Percentiles rank a stretch among this genome's conserved stretches.
These are phyloP conservation scores for Basidiobolus meristosporus DNA, from an alignment of 371 early-diverging fungal genomes.

Conservation along the genomic window DNA sequence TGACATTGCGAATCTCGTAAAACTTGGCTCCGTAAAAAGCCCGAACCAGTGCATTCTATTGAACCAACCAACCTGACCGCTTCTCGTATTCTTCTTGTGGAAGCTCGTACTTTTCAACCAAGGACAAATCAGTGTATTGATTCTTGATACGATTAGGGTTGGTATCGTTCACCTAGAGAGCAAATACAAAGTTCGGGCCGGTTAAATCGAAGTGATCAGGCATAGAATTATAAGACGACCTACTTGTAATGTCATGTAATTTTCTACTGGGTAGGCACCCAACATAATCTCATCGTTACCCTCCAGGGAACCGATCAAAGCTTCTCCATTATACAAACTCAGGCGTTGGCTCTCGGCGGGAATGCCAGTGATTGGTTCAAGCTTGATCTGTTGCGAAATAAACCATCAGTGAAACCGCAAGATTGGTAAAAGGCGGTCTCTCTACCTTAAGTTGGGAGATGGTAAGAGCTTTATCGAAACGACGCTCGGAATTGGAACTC, in stretches of 20 bases:
- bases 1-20: too few relatives aligned
- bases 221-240: slow-evolving; percentile 2
- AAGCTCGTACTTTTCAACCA: slow-evolving; percentile 85
- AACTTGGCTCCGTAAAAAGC: background rate
- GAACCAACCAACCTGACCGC: slow-evolving; percentile 16
- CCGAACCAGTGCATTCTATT: background rate
- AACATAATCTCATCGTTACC: slow-evolving; percentile 54
- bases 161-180: slow-evolving; percentile 32
- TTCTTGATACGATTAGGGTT: slow-evolving; percentile 45
- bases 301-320: slow-evolving; percentile 27
- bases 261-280: slow-evolving; percentile 69
- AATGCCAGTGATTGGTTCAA: slow-evolving; percentile 88
- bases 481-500: slow-evolving; percentile 47
- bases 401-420: background rate
- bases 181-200: background rate
- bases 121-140: slow-evolving; percentile 67
- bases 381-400: slow-evolving; percentile 25
- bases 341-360: slow-evolving; percentile 45
- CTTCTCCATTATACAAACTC: slow-evolving; percentile 30
- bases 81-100: slow-evolving; percentile 71
- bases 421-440: background rate
- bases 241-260: slow-evolving; percentile 54
- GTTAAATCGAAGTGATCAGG: background rate
- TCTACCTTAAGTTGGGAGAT: slow-evolving; percentile 51
- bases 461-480: slow-evolving; percentile 56